Percentiles rank a stretch among this genome's conserved stretches.
These are phyloP conservation scores for Herpetospermum pedunculosum DNA, from an alignment of 306 rosid species.

Conservation along the genomic window DNA sequence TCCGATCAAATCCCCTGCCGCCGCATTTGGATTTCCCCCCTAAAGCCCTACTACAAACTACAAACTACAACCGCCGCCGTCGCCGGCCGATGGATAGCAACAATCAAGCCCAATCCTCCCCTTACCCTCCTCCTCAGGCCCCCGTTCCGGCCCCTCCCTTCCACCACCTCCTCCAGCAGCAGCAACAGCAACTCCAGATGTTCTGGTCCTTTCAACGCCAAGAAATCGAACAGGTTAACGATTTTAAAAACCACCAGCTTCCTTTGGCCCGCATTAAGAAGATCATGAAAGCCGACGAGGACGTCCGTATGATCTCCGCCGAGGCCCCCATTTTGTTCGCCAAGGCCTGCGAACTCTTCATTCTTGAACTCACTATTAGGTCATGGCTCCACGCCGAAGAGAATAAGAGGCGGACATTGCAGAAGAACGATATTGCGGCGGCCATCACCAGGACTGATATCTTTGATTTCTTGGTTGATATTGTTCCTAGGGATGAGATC, in stretches of 20 bases:
- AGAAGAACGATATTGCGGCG: conserved; percentile 93
- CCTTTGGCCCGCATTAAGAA: conserved; percentile 97
- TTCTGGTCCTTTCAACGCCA: conserved; percentile 90
- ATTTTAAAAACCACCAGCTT: conserved; percentile 96
- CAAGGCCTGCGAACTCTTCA: conserved; percentile 97
- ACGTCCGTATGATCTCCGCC: conserved; percentile 97
- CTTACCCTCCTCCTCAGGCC: conserved; percentile 34
- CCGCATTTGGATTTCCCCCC: background rate
- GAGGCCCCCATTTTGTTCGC: conserved; percentile 90
- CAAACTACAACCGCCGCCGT: background rate
- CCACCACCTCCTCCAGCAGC: conserved; percentile 91
- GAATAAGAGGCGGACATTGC: conserved; percentile 84
- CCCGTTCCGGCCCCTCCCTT: conserved; percentile 35
- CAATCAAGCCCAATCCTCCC: conserved; percentile 30
- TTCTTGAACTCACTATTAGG: conserved; percentile 92
- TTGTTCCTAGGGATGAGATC: conserved; percentile 91
- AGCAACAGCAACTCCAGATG: conserved; percentile 91
- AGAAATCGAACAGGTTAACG: conserved; percentile 85
- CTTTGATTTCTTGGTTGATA: conserved; percentile 79
- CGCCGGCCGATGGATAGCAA: conserved; percentile 28
- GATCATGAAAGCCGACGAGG: conserved; percentile 99
- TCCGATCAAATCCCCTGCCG: background rate
- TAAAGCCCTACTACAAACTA: background rate
- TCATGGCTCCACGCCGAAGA: conserved; percentile 99
- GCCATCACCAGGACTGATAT: conserved; percentile 87